phyloP scores from a whole-genome alignment of 2,329 filamentous ascomycete genomes.

The Botrytis squamosa region DNA sequence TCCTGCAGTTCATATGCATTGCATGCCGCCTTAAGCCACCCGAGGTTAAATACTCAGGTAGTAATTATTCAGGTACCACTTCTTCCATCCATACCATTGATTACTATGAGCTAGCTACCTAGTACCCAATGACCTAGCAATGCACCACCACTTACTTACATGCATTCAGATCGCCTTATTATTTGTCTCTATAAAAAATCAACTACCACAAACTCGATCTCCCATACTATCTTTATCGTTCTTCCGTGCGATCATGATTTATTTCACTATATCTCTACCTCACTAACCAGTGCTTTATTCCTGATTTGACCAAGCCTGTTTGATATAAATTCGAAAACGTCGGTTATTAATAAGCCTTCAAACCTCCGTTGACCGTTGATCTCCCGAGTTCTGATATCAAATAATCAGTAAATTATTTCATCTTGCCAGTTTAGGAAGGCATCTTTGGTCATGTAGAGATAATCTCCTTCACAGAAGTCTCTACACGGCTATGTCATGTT shows the following conservation, averaged over 20 bases:
- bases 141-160: not conserved
- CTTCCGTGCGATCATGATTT: not conserved
- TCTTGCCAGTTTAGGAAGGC: not conserved
- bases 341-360: not conserved
- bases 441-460: too few relatives aligned
- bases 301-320: not conserved
- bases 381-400: not conserved
- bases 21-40: not conserved
- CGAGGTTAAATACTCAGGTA: not conserved
- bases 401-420: not conserved
- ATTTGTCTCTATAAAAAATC: not conserved
- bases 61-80: not conserved
- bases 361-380: not conserved
- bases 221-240: not conserved
- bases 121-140: not conserved
- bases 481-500: not conserved
- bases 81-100: not conserved
- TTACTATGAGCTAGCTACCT: not conserved
- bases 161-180: not conserved
- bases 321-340: not conserved
- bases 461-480: not conserved
- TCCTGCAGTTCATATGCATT: not conserved
- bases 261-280: not conserved
- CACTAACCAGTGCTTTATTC: not conserved
- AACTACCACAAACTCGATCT: not conserved